Evolutionary conservation across 371 early-diverging fungal species (phyloP), one percentile per base, ranked within the genome.

Genomic region (Phascolomyces articulosus): DNA sequence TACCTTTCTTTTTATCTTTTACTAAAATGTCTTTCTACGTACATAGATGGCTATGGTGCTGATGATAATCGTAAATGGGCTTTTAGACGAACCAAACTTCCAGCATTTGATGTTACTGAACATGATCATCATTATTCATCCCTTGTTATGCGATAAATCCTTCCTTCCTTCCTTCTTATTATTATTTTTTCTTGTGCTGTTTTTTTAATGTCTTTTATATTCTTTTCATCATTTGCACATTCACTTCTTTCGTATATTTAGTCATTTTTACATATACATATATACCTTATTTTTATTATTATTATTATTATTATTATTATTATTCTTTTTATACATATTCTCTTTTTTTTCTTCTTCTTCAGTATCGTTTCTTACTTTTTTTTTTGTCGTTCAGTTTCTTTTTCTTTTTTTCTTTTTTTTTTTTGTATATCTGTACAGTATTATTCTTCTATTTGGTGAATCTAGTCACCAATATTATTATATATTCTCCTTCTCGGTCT

Each of bases 41-140:
- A n/a, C n/a, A 23, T 53, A 68, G 66, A 66, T 13, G 23, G 60
- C 2, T 70, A 61, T 18, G 40, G 40, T 41, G 51, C 64, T 6
- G 67, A 71, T 28, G 63, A 62, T 6, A 58, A 59, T 40, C 62
- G 71, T 8, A 63, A 58, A 58, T 60, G 64, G 64, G 62, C 57
- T 8, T 66, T 71, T 47, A 54, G 67, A 13, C 59, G 71, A 18
- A 71, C 66, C 26, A 71, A 67, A 29, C 47, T 71, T n/a, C 63
- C 71, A 15, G 56, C 66, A 10, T 58, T 71, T 61, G 71, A 71
- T 16, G 44, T 56, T 26, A 63, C 57, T 3, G 64, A 64, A 29
- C 24, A 58, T 28, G 55, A 63, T 23, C 66, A 49, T 21, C 58
- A 70, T 51, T 34, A 34, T 34, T 34, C 34, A 34, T 62, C 66